Evolutionary conservation across 257 asterid genomes (phyloP).

Genomic region (Apocynum venetum): DNA sequence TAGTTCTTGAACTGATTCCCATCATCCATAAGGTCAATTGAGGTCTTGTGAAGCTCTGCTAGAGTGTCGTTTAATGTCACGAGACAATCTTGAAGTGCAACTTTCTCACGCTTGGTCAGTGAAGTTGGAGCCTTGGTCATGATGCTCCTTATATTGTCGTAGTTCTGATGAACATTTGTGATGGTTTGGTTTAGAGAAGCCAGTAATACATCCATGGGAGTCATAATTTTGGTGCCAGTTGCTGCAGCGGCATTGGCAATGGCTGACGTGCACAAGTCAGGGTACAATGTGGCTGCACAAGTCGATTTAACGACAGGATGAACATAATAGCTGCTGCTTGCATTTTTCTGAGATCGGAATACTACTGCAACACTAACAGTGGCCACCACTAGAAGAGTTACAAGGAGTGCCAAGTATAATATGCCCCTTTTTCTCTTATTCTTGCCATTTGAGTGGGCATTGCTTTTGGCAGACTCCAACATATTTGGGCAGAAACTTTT

Average conservation of each 20-base stretch:
- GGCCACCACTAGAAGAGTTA: neutral
- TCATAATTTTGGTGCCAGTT: neutral
- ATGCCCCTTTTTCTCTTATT: neutral
- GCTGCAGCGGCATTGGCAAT: neutral
- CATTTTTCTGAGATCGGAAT: neutral
- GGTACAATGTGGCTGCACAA: slow-evolving; percentile 15
- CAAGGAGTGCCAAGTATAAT: neutral
- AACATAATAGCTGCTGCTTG: neutral
- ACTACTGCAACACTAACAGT: neutral
- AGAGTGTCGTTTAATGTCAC: neutral
- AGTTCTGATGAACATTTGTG: neutral
- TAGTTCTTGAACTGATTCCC: neutral
- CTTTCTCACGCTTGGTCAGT: neutral
- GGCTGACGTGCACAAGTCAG: slow-evolving; percentile 13
- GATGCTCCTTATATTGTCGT: neutral
- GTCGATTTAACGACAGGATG: slow-evolving; percentile 6
- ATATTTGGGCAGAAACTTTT: too few species aligned
- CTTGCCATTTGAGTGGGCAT: neutral
- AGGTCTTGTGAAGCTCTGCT: slow-evolving; percentile 10
- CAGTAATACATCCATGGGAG: neutral
- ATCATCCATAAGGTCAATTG: neutral
- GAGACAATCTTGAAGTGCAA: slow-evolving; percentile 16
- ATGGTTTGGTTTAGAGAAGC: neutral
- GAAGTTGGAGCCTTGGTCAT: neutral
- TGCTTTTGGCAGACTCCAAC: neutral